These are phyloP conservation scores for Domatiomyces catenatus DNA, from an alignment of 2,329 filamentous ascomycete genomes.

Conservation along the genomic window DNA sequence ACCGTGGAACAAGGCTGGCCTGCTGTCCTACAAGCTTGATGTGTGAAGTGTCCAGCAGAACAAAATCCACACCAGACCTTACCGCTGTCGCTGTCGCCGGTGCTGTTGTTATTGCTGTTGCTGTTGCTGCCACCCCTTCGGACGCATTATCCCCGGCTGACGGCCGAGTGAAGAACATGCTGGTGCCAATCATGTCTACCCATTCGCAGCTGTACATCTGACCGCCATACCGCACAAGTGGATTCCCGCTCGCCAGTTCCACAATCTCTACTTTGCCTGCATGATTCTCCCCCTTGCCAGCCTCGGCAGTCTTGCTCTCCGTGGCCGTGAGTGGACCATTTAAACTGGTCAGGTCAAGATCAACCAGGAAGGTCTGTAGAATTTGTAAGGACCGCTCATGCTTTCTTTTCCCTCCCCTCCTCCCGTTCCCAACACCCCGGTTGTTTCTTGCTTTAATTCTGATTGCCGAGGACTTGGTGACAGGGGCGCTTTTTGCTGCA, in stretches of 20 bases:
- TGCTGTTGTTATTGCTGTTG: slow-evolving; percentile 26
- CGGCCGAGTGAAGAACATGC: slow-evolving; percentile 53
- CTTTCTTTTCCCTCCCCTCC: not conserved
- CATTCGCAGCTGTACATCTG: slow-evolving; percentile 66
- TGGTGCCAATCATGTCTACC: slow-evolving; percentile 71
- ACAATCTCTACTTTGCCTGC: slow-evolving; percentile 50
- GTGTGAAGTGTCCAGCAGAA: slow-evolving; percentile 56
- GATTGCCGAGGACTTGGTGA: not conserved
- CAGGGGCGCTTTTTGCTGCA: too few species aligned
- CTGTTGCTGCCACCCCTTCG: too few species aligned
- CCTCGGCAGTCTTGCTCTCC: slow-evolving; percentile 2
- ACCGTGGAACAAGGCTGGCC: slow-evolving; percentile 32
- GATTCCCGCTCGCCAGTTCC: slow-evolving; percentile 62
- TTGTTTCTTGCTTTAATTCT: not conserved
- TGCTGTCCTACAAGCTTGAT: slow-evolving; percentile 55
- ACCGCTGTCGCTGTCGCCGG: slow-evolving; percentile 17
- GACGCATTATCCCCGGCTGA: slow-evolving; percentile 22
- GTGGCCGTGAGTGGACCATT: slow-evolving; percentile 15
- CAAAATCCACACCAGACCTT: slow-evolving; percentile 37
- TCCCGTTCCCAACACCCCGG: not conserved
- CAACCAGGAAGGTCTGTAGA: slow-evolving; percentile 41
- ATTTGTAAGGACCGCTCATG: slow-evolving; percentile 5
- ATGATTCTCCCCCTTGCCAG: not conserved
- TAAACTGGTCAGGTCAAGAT: slow-evolving; percentile 40
- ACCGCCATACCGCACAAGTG: slow-evolving; percentile 65